Evolutionary conservation across 2,329 filamentous ascomycete species (phyloP), one percentile per base, ranked within the genome.

Genomic region (Curvularia verruculosa): DNA sequence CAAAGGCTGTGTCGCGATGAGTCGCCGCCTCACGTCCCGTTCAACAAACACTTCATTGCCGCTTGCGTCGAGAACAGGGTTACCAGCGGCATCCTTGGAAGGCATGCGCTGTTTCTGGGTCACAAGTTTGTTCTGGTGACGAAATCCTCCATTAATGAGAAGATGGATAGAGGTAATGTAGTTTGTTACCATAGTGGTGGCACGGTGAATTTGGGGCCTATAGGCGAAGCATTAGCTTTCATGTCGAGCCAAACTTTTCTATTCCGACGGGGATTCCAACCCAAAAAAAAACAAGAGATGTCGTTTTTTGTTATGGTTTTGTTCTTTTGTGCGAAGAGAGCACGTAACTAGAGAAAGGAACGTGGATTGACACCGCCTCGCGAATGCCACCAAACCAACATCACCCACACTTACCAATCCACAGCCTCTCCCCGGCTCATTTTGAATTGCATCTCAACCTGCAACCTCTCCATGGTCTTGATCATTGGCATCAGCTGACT

Each of bases 401-500:
- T 15, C 8, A 12, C 5, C 10, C n/a, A 12, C 29, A 61, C 65
- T 66, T 61, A 68, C 65, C 64, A 70, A 28, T 65, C 61, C 18
- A 68, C 56, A 15, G 59, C 57, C 47, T 61, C 59, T 19, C 61
- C 62, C 13, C 56, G 61, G 29, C 52, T 52, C 34, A 64, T 57
- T 40, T 61, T 61, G 4, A 59, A 53, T 5, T 66, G 58, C 64
- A 71, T 65, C 23, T 71, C 67, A 3, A 40, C 41, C 31, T 65
- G 64, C 8, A 71, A 36, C 23, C 64, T 64, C 31, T 68, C 65
- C 58, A 71, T 63, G 18, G 58, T 56, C 41, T 62, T 60, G 40
- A 71, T 64, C 63, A 71, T 67, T 26, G 68, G 67, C 54, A 69
- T 53, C 19, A 71, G 31, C 47, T 65, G 61, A 46, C 64, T 65